Evolutionary conservation across 768 basidiomycete genomes (phyloP).

Genomic region (Hydnomerulius pinastri): DNA sequence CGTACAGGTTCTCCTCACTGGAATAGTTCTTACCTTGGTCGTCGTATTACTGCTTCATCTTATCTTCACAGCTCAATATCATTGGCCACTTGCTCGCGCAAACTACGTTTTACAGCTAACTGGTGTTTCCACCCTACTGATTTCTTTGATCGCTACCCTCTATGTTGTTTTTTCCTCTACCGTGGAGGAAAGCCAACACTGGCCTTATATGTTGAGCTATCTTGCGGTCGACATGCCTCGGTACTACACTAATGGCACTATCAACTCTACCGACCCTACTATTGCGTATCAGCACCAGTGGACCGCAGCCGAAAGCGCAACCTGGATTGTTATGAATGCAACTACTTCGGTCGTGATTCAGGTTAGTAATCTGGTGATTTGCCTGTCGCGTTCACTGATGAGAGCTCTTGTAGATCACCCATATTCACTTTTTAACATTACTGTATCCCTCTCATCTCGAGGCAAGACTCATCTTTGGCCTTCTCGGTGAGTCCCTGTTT

Average conservation of each 20-base stretch:
- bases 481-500: constrained; percentile 60
- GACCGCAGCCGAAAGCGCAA: constrained; percentile 62
- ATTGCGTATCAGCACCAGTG: constrained; percentile 44
- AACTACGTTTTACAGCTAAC: constrained; percentile 91
- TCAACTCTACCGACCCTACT: constrained; percentile 24
- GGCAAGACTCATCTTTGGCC: constrained; percentile 77
- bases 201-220: constrained; percentile 98
- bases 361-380: constrained; percentile 45
- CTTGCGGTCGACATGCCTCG: constrained; percentile 70
- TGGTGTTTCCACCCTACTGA: constrained; percentile 78
- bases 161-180: constrained; percentile 69
- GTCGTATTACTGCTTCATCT: constrained; percentile 88
- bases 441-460: constrained; percentile 92
- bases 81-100: constrained; percentile 89
- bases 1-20: constrained; percentile 84
- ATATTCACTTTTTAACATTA: constrained; percentile 96
- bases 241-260: constrained; percentile 19
- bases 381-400: not conserved
- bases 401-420: constrained; percentile 67
- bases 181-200: constrained; percentile 62
- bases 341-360: constrained; percentile 83
- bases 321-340: constrained; percentile 89
- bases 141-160: constrained; percentile 75
- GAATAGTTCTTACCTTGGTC: constrained; percentile 82
- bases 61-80: constrained; percentile 93